These are phyloP conservation scores for Exophiala phaeomuriformis DNA, from an alignment of 2,329 filamentous ascomycete genomes.

Conservation along the genomic window DNA sequence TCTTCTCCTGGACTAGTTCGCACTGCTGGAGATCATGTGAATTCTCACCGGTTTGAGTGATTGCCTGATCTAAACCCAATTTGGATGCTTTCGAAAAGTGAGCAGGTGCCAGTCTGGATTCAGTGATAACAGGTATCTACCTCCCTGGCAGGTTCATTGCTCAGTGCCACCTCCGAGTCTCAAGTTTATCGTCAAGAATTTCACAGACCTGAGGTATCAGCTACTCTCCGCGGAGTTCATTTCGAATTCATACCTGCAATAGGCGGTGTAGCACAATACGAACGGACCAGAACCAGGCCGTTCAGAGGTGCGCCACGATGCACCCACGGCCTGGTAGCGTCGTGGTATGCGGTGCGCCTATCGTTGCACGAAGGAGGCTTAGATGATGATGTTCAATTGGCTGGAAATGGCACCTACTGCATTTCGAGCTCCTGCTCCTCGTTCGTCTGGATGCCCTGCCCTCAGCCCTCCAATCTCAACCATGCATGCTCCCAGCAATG, in stretches of 20 bases:
- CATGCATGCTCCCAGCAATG: too few relatives aligned
- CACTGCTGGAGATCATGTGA: background rate
- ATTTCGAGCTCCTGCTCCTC: too few relatives aligned
- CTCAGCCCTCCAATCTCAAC: too few relatives aligned
- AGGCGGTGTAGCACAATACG: background rate
- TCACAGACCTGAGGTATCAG: too few relatives aligned
- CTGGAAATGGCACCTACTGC: background rate
- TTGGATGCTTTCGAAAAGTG: background rate
- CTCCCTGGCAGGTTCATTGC: background rate
- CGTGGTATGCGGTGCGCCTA: background rate
- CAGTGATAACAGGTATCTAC: background rate
- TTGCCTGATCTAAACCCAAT: background rate
- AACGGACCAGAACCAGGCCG: too few relatives aligned
- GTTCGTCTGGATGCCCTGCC: too few relatives aligned
- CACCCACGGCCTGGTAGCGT: background rate
- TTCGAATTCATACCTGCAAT: background rate
- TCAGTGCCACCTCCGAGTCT: background rate
- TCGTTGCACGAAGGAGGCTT: background rate
- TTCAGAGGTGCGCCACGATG: background rate
- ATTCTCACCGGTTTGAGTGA: background rate
- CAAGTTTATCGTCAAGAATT: too few relatives aligned
- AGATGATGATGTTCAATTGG: background rate
- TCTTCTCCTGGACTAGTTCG: background rate
- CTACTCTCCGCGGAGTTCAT: too few relatives aligned
- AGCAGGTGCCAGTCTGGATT: background rate